A percentile compares a stretch with the other conserved stretches of the same genome.
These are phyloP conservation scores for Groenewaldozyma salmanticensis DNA, from an alignment of 805 yeast genomes.

Conservation along the genomic window DNA sequence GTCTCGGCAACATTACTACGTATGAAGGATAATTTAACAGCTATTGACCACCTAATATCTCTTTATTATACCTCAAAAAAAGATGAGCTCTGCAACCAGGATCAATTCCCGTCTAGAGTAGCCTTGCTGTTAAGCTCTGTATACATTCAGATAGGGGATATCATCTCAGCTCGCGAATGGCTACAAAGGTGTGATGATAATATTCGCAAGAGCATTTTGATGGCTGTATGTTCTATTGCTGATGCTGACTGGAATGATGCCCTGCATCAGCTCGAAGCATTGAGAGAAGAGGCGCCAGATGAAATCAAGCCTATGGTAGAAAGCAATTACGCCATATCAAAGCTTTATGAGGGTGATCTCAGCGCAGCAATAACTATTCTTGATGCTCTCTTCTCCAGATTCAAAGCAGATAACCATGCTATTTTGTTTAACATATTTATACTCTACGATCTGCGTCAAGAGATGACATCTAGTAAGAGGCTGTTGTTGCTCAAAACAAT, in stretches of 20 bases:
- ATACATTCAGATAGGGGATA: slow-evolving; percentile 23
- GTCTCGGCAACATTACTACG: slow-evolving; percentile 26
- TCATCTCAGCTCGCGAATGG: slow-evolving; percentile 24
- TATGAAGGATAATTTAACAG: slow-evolving; percentile 25
- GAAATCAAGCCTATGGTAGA: background rate
- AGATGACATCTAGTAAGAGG: slow-evolving; percentile 3
- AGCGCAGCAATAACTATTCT: slow-evolving; percentile 15
- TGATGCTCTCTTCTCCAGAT: slow-evolving; percentile 10
- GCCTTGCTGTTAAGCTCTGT: slow-evolving; percentile 17
- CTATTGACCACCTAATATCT: slow-evolving; percentile 21
- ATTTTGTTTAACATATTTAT: slow-evolving; percentile 20
- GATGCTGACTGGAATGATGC: slow-evolving; percentile 21
- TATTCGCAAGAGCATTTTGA: background rate
- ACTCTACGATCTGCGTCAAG: slow-evolving; percentile 21
- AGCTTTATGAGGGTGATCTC: slow-evolving; percentile 21
- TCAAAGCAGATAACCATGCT: slow-evolving; percentile 5
- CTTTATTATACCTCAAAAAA: slow-evolving; percentile 11
- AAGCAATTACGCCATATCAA: slow-evolving; percentile 15
- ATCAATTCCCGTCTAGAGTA: slow-evolving; percentile 5
- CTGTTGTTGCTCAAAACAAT: slow-evolving; percentile 2
- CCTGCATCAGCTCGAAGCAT: slow-evolving; percentile 2
- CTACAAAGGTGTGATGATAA: slow-evolving; percentile 6
- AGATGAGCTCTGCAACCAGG: background rate
- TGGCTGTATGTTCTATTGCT: slow-evolving; percentile 18
- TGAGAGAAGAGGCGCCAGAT: background rate